Percentiles rank a stretch among this genome's conserved stretches.
Conservation (phyloP, 805 yeast species). For the Candida glaebosa region DNA sequence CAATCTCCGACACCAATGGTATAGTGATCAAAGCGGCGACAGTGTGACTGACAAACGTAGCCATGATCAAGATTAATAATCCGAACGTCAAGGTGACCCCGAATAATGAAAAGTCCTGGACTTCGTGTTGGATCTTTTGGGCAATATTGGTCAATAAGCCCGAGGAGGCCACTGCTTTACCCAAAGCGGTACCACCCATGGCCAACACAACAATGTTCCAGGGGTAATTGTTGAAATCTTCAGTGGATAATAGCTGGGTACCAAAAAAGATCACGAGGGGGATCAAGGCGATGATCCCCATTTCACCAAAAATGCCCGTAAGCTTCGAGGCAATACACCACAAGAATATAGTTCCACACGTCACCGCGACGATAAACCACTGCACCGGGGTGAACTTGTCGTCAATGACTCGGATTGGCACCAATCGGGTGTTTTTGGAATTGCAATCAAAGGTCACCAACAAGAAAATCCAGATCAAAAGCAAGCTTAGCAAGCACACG, state of each 20-base stretch:
- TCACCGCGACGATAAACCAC: constrained; percentile 67
- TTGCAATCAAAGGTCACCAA: constrained; percentile 55
- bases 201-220: constrained; percentile 96
- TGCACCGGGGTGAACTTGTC: constrained; percentile 73
- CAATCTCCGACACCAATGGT: constrained; percentile 88
- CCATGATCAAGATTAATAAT: constrained; percentile 72
- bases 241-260: constrained; percentile 78
- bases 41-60: constrained; percentile 94
- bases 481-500: constrained; percentile 37
- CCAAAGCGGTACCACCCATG: constrained; percentile 97
- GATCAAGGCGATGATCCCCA: constrained; percentile 92
- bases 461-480: constrained; percentile 46
- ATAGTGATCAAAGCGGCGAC: constrained; percentile 93
- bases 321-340: constrained; percentile 89
- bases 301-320: constrained; percentile 78
- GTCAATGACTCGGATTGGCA: constrained; percentile 53
- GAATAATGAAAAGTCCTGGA: constrained; percentile 67
- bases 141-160: constrained; percentile 85
- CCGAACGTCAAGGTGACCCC: constrained; percentile 80
- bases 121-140: constrained; percentile 54
- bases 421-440: constrained; percentile 44
- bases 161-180: constrained; percentile 90
- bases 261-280: constrained; percentile 94
- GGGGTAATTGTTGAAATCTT: constrained; percentile 91
- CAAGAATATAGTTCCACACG: constrained; percentile 67